These are phyloP conservation scores for Ophiostoma pallidulum DNA, from an alignment of 2,329 filamentous ascomycete species.

Conservation along the genomic window DNA sequence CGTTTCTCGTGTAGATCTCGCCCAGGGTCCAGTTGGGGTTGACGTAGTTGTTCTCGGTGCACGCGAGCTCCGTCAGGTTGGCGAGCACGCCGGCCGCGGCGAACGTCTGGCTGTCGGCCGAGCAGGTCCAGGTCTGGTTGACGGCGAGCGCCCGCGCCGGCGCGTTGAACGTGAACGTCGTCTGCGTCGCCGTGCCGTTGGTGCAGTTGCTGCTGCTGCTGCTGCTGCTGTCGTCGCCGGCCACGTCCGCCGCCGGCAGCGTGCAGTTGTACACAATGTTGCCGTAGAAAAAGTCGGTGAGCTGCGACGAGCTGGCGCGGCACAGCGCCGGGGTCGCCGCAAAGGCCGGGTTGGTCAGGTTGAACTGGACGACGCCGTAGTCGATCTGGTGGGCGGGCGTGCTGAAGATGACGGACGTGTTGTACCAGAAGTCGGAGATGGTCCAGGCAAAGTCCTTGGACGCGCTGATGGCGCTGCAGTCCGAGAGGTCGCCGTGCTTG, in stretches of 20 bases:
- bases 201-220: no score
- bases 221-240: no score
- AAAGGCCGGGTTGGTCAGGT: constrained; percentile 38
- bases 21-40: constrained; percentile 33
- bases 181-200: no score
- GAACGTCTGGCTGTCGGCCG: constrained; percentile 22
- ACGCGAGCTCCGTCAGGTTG: constrained; percentile 27
- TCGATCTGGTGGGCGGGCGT: constrained; percentile 43
- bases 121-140: constrained; percentile 42
- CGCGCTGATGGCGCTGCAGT: constrained; percentile 27
- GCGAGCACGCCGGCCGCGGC: constrained; percentile 23
- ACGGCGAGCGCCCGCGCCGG: constrained; percentile 29
- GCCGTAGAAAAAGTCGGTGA: constrained; percentile 43
- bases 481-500: constrained; percentile 14
- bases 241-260: constrained; percentile 17
- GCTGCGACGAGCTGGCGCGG: constrained; percentile 31
- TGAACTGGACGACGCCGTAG: constrained; percentile 39
- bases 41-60: constrained; percentile 25
- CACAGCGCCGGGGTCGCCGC: constrained; percentile 29
- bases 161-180: constrained; percentile 34
- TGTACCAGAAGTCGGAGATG: constrained; percentile 37
- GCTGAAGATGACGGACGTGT: constrained; percentile 38
- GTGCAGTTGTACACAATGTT: constrained; percentile 34
- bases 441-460: constrained; percentile 31
- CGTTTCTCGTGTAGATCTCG: constrained; percentile 29